Percentiles rank a stretch among this genome's conserved stretches.
Conservation (phyloP, 345 rosid species). For the Punica granatum region DNA sequence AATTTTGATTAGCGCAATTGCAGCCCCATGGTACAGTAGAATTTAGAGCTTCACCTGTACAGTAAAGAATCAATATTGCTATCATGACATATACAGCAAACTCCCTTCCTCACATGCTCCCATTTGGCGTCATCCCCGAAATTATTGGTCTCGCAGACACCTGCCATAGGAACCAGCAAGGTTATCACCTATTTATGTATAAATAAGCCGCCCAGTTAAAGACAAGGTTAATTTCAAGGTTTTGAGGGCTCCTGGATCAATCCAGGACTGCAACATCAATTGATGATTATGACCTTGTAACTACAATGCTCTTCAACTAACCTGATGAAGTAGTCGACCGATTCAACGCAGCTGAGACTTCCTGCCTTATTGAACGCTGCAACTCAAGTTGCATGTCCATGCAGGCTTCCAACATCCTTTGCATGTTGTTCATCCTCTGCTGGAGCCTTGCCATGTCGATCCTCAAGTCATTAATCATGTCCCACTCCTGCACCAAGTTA, state of each 20-base stretch:
- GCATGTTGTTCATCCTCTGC: constrained; percentile 89
- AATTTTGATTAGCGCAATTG: not conserved
- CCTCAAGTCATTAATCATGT: constrained; percentile 69
- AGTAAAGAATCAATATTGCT: constrained; percentile 69
- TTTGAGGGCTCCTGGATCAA: not conserved
- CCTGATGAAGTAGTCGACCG: constrained; percentile 54
- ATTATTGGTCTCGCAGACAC: constrained; percentile 24
- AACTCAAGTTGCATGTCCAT: constrained; percentile 99
- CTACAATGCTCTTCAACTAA: constrained; percentile 8
- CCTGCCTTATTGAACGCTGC: constrained; percentile 86
- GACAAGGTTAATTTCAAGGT: not conserved
- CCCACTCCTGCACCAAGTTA: constrained; percentile 64
- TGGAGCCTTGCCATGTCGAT: constrained; percentile 87
- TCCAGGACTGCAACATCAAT: not conserved
- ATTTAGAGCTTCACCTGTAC: constrained; percentile 47
- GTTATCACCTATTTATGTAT: constrained; percentile 2
- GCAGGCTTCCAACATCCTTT: constrained; percentile 88
- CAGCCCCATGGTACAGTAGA: not conserved
- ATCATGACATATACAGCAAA: constrained; percentile 67
- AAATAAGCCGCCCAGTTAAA: not conserved
- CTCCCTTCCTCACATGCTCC: constrained; percentile 77
- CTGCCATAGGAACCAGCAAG: constrained; percentile 25
- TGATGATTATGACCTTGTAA: not conserved
- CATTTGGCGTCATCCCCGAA: constrained; percentile 48
- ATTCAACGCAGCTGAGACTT: constrained; percentile 80